Evolutionary conservation across 202 grass and related monocot species (phyloP), one percentile per base, ranked within the genome.

Genomic region (Setaria viridis): DNA sequence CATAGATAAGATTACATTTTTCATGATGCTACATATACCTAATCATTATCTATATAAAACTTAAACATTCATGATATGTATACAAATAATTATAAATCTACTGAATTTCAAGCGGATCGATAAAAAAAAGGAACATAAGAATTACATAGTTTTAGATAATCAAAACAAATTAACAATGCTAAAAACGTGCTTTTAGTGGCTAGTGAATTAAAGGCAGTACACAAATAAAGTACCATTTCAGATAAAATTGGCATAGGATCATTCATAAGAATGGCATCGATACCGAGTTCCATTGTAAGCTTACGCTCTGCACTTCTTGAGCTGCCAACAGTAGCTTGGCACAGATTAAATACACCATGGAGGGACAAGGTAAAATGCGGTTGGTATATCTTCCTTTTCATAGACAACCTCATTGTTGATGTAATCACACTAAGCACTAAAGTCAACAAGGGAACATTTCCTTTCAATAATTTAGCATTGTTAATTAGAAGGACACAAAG

Each of bases 311-410:
- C 84, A 74, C 67, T 89, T 90, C 83, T 89, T 68, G 88, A 90
- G 70, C 83, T 68, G 85, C 50, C 62, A 92, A 82, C 78, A 49
- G 92, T 80, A 90, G 80, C 67, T 84, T 85, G 89, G 89, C 88
- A 43, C 25, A 25, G 25, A 25, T 25, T 25, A 25, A 25, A 25
- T 25, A 25, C 25, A 25, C 25, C 25, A 25, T 92, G 54, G 62
- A 98, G 86, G 29, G 91, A 98, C 47, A 98, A 87, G 51, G 91
- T 91, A 71, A 98, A 98, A 90, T 95, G 93, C 6, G 95, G 84
- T 50, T 98, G 95, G 82, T 90, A 92, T 90, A 93, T 93, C 85
- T 90, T 95, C 91, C 95, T 93, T 86, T 93, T 98, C 80, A 92
- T 90, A 88, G 93, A 98, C 58, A 98, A 79, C 60, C 89, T 92